Evolutionary conservation across 2,329 filamentous ascomycete genomes (phyloP).

Genomic region (Aureobasidium uvarum): DNA sequence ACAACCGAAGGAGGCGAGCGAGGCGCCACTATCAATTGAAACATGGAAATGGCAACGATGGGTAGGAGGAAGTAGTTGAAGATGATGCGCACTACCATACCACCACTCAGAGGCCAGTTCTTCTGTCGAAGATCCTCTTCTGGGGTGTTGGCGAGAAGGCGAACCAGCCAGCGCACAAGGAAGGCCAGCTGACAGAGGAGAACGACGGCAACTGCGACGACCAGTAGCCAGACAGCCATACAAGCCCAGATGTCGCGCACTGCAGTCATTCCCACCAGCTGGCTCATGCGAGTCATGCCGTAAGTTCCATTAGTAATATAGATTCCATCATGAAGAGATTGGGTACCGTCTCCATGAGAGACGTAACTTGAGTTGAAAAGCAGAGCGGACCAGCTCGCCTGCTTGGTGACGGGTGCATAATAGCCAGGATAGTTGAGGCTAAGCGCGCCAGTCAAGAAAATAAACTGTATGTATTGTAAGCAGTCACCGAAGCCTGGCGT

Average conservation of each 20-base stretch:
- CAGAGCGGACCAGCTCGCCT: conserved; percentile 81
- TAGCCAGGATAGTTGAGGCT: conserved; percentile 89
- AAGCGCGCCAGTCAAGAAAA: conserved; percentile 81
- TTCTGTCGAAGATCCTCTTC: conserved; percentile 89
- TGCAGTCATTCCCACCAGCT: conserved; percentile 75
- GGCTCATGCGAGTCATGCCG: conserved; percentile 74
- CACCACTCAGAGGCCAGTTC: conserved; percentile 74
- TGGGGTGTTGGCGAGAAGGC: conserved; percentile 65
- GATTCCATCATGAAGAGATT: conserved; percentile 76
- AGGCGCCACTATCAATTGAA: conserved; percentile 77
- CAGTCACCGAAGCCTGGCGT: conserved; percentile 97
- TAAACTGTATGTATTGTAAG: conserved; percentile 93
- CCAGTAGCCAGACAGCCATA: conserved; percentile 86
- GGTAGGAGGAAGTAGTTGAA: conserved; percentile 93
- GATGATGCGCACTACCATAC: conserved; percentile 68
- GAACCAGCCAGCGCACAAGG: conserved; percentile 70
- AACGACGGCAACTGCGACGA: conserved; percentile 67
- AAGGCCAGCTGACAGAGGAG: conserved; percentile 75
- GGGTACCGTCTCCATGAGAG: conserved; percentile 62
- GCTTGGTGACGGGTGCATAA: conserved; percentile 87
- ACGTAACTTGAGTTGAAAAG: conserved; percentile 94
- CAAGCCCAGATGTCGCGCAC: conserved; percentile 86
- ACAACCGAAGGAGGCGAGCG: conserved; percentile 69
- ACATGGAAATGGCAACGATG: conserved; percentile 81
- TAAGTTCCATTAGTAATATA: conserved; percentile 76